Evolutionary conservation across 768 basidiomycete genomes (phyloP).

Genomic region (Lentinula boryana): DNA sequence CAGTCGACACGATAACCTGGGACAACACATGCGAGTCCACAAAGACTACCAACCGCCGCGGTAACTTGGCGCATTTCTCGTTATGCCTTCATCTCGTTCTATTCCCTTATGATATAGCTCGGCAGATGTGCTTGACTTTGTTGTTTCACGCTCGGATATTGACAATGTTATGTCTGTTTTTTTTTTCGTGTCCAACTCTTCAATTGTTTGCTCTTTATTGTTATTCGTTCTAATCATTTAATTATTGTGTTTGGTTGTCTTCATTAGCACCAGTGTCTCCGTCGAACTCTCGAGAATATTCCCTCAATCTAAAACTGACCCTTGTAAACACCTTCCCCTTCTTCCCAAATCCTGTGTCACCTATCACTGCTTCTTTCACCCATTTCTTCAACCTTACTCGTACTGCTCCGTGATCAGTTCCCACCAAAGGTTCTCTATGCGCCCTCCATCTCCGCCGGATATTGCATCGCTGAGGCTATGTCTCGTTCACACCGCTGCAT

Average conservation of each 20-base stretch:
- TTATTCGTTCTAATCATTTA: background rate
- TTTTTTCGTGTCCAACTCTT: background rate
- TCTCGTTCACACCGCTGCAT: background rate
- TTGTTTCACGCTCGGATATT: too few species aligned
- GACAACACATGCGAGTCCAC: conserved; percentile 80
- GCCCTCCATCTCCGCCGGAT: background rate
- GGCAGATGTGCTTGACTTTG: too few species aligned
- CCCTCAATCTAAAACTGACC: background rate
- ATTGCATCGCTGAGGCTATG: background rate
- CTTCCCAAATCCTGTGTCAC: background rate
- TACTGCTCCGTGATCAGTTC: background rate
- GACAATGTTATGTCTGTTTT: background rate
- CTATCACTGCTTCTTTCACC: background rate
- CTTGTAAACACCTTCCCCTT: background rate
- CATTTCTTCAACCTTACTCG: too few species aligned
- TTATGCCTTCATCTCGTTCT: background rate
- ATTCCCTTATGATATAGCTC: background rate
- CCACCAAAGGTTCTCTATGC: background rate
- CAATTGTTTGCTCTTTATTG: background rate
- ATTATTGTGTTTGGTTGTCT: too few species aligned
- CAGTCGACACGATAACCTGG: conserved; percentile 74
- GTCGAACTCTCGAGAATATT: background rate
- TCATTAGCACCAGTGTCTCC: too few species aligned
- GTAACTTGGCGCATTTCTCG: background rate
- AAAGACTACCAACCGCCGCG: conserved; percentile 18